Evolutionary conservation across 1,139 yeast species (phyloP).

Genomic region (Pneumocystis sp.): DNA sequence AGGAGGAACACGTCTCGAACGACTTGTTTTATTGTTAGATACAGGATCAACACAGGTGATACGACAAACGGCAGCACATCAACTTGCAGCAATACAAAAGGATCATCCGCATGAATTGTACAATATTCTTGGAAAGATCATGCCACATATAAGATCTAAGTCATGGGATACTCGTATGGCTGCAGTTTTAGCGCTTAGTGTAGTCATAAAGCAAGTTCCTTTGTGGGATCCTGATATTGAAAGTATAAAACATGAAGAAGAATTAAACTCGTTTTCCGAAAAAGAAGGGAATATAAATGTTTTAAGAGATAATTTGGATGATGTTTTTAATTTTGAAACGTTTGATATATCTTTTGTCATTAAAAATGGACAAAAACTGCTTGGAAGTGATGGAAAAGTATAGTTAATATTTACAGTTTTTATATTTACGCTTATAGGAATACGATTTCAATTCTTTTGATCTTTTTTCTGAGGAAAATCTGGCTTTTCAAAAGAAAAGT

Average conservation of each 20-base stretch:
- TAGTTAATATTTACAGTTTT: not conserved
- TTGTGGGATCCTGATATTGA: conserved; percentile 69
- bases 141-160: conserved; percentile 66
- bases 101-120: conserved; percentile 89
- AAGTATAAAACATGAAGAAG: conserved; percentile 8
- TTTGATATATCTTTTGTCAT: conserved; percentile 55
- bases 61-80: conserved; percentile 94
- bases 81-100: conserved; percentile 81
- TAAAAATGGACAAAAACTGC: conserved; percentile 50
- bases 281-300: not conserved
- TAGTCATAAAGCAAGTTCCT: conserved; percentile 65
- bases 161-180: conserved; percentile 96
- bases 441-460: conserved; percentile 27
- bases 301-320: conserved; percentile 16
- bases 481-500: conserved; percentile 27
- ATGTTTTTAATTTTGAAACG: conserved; percentile 41
- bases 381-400: conserved; percentile 48
- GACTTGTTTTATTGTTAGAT: conserved; percentile 39
- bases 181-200: conserved; percentile 91
- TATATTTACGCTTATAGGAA: conserved; percentile 18
- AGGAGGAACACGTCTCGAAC: conserved; percentile 6
- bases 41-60: conserved; percentile 92
- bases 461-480: conserved; percentile 28
- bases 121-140: conserved; percentile 70
- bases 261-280: not conserved